A percentile compares a stretch with the other conserved stretches of the same genome.
These are phyloP conservation scores for Penicillium coprophilum DNA, from an alignment of 495 filamentous ascomycete genomes.

Conservation along the genomic window DNA sequence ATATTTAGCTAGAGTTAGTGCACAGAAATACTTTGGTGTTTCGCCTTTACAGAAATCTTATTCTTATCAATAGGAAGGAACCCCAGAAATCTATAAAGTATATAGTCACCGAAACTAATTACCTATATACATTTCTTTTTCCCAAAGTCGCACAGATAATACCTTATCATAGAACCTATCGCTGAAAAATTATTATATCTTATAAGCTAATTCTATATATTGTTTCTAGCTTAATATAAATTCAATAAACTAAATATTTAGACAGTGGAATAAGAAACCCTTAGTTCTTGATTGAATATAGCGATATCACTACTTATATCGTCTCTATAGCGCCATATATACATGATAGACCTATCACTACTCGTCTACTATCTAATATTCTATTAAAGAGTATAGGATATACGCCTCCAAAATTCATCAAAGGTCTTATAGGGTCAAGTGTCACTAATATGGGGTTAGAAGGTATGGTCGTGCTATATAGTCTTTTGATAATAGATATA, in stretches of 20 bases:
- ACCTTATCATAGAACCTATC: background rate
- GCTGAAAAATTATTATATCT: background rate
- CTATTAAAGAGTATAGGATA: background rate
- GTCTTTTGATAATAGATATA: background rate
- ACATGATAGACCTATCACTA: background rate
- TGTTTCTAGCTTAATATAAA: background rate
- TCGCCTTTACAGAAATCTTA: too few species aligned
- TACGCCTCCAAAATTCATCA: background rate
- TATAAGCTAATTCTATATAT: background rate
- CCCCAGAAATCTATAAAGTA: too few species aligned
- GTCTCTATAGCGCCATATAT: background rate
- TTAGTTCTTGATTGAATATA: background rate
- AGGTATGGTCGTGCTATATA: background rate
- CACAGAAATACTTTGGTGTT: too few species aligned
- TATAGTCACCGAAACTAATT: too few species aligned
- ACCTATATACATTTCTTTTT: too few species aligned
- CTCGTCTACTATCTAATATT: background rate
- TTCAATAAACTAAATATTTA: background rate
- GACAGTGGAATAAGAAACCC: background rate
- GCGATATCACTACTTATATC: background rate
- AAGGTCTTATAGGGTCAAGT: background rate
- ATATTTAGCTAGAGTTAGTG: too few species aligned
- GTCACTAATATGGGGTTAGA: background rate
- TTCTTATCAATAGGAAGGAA: too few species aligned
- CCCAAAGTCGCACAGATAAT: background rate